These are phyloP conservation scores for Collybia nuda DNA, from an alignment of 768 basidiomycete genomes.

Conservation along the genomic window DNA sequence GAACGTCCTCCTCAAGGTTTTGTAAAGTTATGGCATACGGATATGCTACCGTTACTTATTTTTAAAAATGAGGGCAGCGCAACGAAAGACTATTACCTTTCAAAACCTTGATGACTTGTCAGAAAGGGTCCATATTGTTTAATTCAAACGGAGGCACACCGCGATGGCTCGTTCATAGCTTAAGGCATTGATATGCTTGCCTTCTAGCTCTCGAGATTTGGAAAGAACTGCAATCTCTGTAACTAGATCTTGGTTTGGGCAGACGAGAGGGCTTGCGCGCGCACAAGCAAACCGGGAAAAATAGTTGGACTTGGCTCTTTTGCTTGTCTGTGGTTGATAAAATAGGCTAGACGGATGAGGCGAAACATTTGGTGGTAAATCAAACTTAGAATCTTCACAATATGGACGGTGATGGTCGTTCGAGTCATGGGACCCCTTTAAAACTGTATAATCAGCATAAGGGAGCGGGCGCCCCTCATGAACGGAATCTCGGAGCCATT, in stretches of 20 bases:
- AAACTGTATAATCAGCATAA: slow-evolving; percentile 55
- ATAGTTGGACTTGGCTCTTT: slow-evolving; percentile 28
- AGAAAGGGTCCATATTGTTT: neutral
- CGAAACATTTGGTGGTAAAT: slow-evolving; percentile 3
- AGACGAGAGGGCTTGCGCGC: slow-evolving; percentile 65
- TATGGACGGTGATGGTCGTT: slow-evolving; percentile 46
- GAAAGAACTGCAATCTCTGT: slow-evolving; percentile 60
- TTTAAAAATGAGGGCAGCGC: neutral
- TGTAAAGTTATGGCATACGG: slow-evolving; percentile 39
- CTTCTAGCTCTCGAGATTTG: slow-evolving; percentile 61
- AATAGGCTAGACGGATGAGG: neutral
- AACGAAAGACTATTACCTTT: slow-evolving; percentile 36
- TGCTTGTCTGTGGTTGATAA: slow-evolving; percentile 2
- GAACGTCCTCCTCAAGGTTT: slow-evolving; percentile 35
- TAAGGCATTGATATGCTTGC: slow-evolving; percentile 63
- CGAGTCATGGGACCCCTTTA: slow-evolving; percentile 48
- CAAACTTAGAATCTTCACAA: slow-evolving; percentile 17
- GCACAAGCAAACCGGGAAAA: slow-evolving; percentile 53
- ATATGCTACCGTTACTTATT: slow-evolving; percentile 43
- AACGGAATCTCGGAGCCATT: slow-evolving; percentile 68
- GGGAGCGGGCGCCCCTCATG: slow-evolving; percentile 41
- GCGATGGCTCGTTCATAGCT: slow-evolving; percentile 73
- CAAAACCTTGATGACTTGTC: slow-evolving; percentile 30
- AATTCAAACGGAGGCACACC: slow-evolving; percentile 33
- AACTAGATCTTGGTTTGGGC: slow-evolving; percentile 65